These are phyloP conservation scores for Russula brevipes DNA, from an alignment of 768 basidiomycete species.

Conservation along the genomic window DNA sequence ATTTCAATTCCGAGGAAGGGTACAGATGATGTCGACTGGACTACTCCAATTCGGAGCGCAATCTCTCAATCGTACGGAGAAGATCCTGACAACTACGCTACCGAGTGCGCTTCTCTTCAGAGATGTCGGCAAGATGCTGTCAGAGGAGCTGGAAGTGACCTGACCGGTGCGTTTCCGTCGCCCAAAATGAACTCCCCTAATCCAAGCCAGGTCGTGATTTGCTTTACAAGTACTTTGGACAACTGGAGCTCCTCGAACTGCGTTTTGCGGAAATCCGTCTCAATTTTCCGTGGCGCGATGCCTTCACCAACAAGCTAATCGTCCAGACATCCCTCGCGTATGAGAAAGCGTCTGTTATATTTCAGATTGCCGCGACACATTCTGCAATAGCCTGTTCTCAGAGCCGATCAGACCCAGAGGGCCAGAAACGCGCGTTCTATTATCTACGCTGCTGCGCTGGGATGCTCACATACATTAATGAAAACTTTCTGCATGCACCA, in stretches of 20 bases:
- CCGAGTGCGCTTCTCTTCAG: slow-evolving; percentile 81
- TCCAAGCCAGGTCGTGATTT: slow-evolving; percentile 71
- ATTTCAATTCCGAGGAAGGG: slow-evolving; percentile 89
- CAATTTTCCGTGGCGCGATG: slow-evolving; percentile 95
- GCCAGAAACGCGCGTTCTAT: slow-evolving; percentile 59
- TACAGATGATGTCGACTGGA: slow-evolving; percentile 98
- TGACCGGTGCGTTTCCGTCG: slow-evolving; percentile 59
- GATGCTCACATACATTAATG: slow-evolving; percentile 98
- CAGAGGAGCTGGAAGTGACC: slow-evolving; percentile 90
- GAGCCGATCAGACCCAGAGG: slow-evolving; percentile 56
- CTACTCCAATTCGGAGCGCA: slow-evolving; percentile 74
- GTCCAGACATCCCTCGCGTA: slow-evolving; percentile 96
- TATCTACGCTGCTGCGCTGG: slow-evolving; percentile 88
- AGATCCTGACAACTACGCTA: slow-evolving; percentile 79
- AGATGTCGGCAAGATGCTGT: slow-evolving; percentile 95
- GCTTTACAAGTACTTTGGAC: slow-evolving; percentile 98
- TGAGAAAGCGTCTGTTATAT: slow-evolving; percentile 96
- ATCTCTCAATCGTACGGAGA: slow-evolving; percentile 94
- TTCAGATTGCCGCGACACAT: slow-evolving; percentile 92
- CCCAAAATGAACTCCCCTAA: neutral
- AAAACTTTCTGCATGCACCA: slow-evolving; percentile 97
- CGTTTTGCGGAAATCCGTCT: slow-evolving; percentile 96
- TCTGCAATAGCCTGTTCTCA: slow-evolving; percentile 85
- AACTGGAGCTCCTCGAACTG: slow-evolving; percentile 93
- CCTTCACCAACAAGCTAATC: slow-evolving; percentile 90